Base-by-base conservation (phyloP, 352 stramenopile species). In the Globisporangium spiculum region DNA sequence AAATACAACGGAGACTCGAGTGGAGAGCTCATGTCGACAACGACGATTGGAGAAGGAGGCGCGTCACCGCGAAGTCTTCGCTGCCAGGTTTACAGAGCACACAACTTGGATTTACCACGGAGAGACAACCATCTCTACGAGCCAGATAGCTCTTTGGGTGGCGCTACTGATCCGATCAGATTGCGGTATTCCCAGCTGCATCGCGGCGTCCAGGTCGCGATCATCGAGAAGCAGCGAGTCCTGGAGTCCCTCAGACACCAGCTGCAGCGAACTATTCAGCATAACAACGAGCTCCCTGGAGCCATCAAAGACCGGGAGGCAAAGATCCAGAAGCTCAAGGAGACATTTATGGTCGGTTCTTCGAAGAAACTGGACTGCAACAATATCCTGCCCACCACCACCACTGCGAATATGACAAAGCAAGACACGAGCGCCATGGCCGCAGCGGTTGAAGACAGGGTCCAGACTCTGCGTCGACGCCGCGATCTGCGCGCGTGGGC, bases 401-500 rank as follows among this genome's bases (percentile, higher is more conserved):
- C 2, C 53, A 9, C 38, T 60, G 1, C 34, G 58, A 8, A 65
- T 27, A 58, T 36, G 24, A 1, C 24, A 34, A 58, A 58, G 9
- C 27, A 24, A 0, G 58, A 64, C 59, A 56, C 12, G 12, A 46
- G 20, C 0, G 9, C 12, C 1, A 36, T 73, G 3, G 59, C 71
- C 16, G 65, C 64, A 0, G 75, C 67, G 1, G 80, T 90, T 4
- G 77, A 77, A 4, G 73, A 79, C 22, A 75, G 78, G 1, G 77
- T 85, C 14, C 53, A 62, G 16, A 76, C 73, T 41, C 75, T 88
- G 24, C 75, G 74, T 7, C 76, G 77, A 1, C 77, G 84, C 9
- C 78, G 74, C 27, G 76, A 83, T 12, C 70, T 92, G 6, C 84
- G 84, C 1, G 62, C 53, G 8, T 91, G 79, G 78, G 84, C 81